phyloP scores from a whole-genome alignment of 805 yeast species.

The Zygosaccharomyces pseudorouxii region DNA sequence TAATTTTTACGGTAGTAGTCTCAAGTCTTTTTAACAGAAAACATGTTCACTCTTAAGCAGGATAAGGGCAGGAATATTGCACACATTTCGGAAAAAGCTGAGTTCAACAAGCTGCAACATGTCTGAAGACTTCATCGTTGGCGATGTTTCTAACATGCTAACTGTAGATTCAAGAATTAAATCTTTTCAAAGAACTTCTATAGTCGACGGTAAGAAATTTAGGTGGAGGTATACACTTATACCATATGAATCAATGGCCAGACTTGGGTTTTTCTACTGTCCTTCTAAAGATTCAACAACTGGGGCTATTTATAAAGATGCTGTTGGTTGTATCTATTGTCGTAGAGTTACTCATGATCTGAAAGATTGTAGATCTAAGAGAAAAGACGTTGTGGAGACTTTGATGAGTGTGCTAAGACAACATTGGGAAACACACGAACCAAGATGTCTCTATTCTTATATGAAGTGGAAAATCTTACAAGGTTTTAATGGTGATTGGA shows the following conservation, averaged over 20 bases:
- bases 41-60: background rate
- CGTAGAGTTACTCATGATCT: slow-evolving; percentile 18
- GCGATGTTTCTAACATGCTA: slow-evolving; percentile 7
- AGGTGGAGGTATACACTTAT: slow-evolving; percentile 33
- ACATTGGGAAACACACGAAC: slow-evolving; percentile 17
- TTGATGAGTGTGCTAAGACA: slow-evolving; percentile 22
- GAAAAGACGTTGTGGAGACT: slow-evolving; percentile 23
- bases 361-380: slow-evolving; percentile 25
- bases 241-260: slow-evolving; percentile 27
- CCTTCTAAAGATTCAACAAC: slow-evolving; percentile 17
- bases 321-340: slow-evolving; percentile 28
- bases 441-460: slow-evolving; percentile 18
- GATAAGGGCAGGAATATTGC: background rate
- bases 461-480: slow-evolving; percentile 25
- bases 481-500: slow-evolving; percentile 23
- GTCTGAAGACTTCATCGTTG: slow-evolving; percentile 2
- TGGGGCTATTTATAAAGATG: slow-evolving; percentile 18
- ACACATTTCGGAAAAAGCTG: background rate
- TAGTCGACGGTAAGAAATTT: slow-evolving; percentile 20
- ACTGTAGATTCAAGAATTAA: slow-evolving; percentile 14
- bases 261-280: slow-evolving; percentile 27
- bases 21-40: background rate
- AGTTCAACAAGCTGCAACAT: background rate
- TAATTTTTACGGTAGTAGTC: slow-evolving; percentile 2
- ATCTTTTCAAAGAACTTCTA: slow-evolving; percentile 16